A percentile compares a stretch with the other conserved stretches of the same genome.
phyloP scores from a whole-genome alignment of 257 asterid species.

The Nicotiana attenuata region DNA sequence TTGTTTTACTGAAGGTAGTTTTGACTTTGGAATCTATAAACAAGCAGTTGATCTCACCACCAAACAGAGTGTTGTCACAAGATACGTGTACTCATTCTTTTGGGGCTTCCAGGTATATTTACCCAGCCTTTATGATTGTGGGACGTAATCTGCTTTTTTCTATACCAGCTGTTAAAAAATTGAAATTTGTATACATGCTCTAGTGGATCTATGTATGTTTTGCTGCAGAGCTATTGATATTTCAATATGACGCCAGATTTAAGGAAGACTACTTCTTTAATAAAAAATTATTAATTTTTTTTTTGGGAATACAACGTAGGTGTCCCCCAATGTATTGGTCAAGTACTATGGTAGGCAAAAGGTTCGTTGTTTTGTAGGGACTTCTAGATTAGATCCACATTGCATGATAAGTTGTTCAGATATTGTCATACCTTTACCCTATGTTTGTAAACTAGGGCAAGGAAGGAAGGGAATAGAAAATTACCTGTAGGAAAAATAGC shows the following conservation, averaged over 20 bases:
- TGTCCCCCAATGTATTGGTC: not conserved
- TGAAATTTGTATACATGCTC: not conserved
- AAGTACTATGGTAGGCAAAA: not conserved
- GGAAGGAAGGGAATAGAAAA: not conserved
- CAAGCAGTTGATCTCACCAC: slow-evolving; percentile 63
- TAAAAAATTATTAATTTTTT: not conserved
- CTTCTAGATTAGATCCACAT: not conserved
- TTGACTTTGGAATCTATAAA: slow-evolving; percentile 59
- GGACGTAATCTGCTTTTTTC: not conserved
- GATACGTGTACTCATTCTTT: slow-evolving; percentile 79
- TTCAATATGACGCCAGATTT: not conserved
- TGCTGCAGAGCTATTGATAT: not conserved
- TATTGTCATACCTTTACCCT: not conserved
- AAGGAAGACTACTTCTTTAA: not conserved
- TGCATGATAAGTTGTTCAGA: not conserved
- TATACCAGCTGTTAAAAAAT: not conserved
- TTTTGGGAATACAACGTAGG: not conserved
- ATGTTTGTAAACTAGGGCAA: not conserved
- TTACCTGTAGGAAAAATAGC: not conserved
- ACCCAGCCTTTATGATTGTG: not conserved
- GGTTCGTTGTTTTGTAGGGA: not conserved
- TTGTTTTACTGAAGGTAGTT: slow-evolving; percentile 53
- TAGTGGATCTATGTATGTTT: not conserved
- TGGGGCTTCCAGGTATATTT: slow-evolving; percentile 97
- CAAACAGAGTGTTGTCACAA: slow-evolving; percentile 23